Conservation (phyloP, 352 stramenopile species). For the Pythium rhizo-oryzae region DNA sequence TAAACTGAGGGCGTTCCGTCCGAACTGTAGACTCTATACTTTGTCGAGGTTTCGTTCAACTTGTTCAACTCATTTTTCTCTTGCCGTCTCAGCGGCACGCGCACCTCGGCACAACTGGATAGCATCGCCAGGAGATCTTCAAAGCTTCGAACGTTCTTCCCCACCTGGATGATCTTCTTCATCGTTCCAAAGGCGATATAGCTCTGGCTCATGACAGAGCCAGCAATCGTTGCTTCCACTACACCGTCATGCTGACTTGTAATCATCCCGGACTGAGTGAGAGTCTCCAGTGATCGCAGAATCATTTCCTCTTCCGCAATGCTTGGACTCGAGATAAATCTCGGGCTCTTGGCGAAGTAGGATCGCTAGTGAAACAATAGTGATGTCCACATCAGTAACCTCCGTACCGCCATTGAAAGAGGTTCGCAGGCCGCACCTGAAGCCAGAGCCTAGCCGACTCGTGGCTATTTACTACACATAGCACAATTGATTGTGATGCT, state of each 20-base stretch:
- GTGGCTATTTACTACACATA: background rate
- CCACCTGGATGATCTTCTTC: constrained; percentile 44
- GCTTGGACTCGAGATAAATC: background rate
- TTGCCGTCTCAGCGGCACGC: constrained; percentile 32
- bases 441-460: background rate
- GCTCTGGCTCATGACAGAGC: constrained; percentile 71
- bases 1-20: constrained; percentile 21
- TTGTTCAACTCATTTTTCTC: constrained; percentile 37
- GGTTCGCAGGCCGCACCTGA: background rate
- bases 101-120: constrained; percentile 34
- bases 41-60: constrained; percentile 27
- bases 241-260: constrained; percentile 9
- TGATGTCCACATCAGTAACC: background rate
- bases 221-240: constrained; percentile 30
- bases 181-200: constrained; percentile 66
- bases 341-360: constrained; percentile 7
- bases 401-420: background rate
- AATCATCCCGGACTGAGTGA: constrained; percentile 39
- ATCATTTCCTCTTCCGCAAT: background rate
- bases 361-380: background rate
- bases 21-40: constrained; percentile 15
- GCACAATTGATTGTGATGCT: too few species aligned
- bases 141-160: constrained; percentile 8
- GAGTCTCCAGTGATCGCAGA: constrained; percentile 1
- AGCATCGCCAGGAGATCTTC: constrained; percentile 29